Evolutionary conservation across 2,329 filamentous ascomycete species (phyloP), one percentile per base, ranked within the genome.

Genomic region (Colletotrichum filicis): DNA sequence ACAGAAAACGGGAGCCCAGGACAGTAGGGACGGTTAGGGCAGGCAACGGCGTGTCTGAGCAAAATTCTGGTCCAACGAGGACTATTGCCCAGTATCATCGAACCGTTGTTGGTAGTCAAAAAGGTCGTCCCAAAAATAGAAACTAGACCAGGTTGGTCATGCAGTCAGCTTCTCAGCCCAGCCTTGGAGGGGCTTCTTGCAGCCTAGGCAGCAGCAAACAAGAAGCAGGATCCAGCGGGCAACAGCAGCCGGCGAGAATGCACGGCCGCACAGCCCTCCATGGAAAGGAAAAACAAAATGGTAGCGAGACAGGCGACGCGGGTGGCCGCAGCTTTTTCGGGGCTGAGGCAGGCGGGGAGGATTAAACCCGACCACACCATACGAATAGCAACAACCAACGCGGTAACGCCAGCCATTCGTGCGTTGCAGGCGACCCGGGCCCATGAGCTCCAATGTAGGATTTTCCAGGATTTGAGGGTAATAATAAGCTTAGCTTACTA

Each of bases 401-500:
- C 19, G 19, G 26, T 8, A n/a, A 5, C 42, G 42, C 42, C 42
- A 30, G 12, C 62, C 62, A 30, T 28, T 65, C 28, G 16, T 5
- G 14, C 24, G n/a, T n/a, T 8, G 6, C 19, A 14, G 7, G 16
- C 5, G 6, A 6, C n/a, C 46, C n/a, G 28, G 28, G n/a, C 37
- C 46, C 14, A 9, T 49, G 42, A 49, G 42, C 42, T 49, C 19
- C 14, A 30, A 26, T 14, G 61, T n/a, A 22, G 4, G 14, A 49
- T 46, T 55, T 26, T 7, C 52, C 52, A 24, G 52, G 24, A 55
- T 26, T 53, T 37, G 14, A 11, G 28, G 46, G 46, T 22, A 63
- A 63, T 55, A 63, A 63, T 55, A n/a, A 63, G 46, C 61, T 63
- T 32, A 63, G 46, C 61, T 63, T 55, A 53, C 24, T 63, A 35